A percentile compares a stretch with the other conserved stretches of the same genome.
Conservation (phyloP, 768 basidiomycete species). For the Hygrophorus pudorinus region DNA sequence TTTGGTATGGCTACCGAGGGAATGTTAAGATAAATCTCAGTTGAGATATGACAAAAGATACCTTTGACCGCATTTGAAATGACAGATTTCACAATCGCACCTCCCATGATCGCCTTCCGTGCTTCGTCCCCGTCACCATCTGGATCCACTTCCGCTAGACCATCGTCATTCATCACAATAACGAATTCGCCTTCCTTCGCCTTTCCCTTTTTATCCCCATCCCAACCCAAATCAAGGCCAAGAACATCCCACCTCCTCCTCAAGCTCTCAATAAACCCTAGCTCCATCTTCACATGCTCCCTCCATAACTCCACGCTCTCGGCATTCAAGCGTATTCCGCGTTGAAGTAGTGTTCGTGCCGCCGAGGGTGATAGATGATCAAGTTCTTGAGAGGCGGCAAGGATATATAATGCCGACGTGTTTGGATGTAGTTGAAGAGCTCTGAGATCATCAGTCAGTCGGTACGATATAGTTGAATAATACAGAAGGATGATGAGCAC, state of each 20-base stretch:
- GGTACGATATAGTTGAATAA: neutral
- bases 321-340: constrained; percentile 72
- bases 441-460: constrained; percentile 39
- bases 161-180: constrained; percentile 28
- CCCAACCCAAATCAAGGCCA: constrained; percentile 39
- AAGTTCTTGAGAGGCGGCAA: constrained; percentile 79
- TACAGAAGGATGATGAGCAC: too few relatives aligned
- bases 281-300: constrained; percentile 87
- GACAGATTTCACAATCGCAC: constrained; percentile 73
- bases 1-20: constrained; percentile 27
- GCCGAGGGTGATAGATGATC: constrained; percentile 63
- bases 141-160: constrained; percentile 38
- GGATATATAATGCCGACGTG: constrained; percentile 66
- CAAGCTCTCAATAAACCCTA: constrained; percentile 75
- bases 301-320: constrained; percentile 73
- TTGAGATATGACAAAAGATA: constrained; percentile 15
- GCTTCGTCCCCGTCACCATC: constrained; percentile 39
- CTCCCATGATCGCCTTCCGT: constrained; percentile 59
- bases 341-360: constrained; percentile 74
- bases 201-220: too few relatives aligned
- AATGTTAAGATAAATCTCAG: neutral
- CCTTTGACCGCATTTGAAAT: constrained; percentile 68
- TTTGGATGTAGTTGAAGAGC: constrained; percentile 84
- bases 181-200: too few relatives aligned
- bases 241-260: constrained; percentile 72